Conservation (phyloP, 1,139 yeast genomes). For the Nakaseomyces bracarensis region DNA sequence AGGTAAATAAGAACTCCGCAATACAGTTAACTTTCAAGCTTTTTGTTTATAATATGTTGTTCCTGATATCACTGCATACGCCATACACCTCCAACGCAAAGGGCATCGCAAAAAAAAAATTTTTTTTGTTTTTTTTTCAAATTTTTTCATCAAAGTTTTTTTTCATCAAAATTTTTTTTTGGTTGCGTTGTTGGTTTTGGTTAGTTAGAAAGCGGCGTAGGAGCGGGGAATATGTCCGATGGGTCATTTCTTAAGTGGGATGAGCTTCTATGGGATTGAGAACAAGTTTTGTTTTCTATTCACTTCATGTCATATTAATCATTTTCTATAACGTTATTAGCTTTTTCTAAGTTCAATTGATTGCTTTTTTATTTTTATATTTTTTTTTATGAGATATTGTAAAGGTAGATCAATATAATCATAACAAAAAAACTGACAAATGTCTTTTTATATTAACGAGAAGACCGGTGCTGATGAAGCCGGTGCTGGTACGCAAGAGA, state of each 20-base stretch:
- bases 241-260: too few species aligned
- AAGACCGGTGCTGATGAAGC: slow-evolving; percentile 55
- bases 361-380: not conserved
- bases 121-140: too few species aligned
- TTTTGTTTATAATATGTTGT: not conserved
- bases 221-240: too few species aligned
- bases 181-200: too few species aligned
- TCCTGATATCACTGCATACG: slow-evolving; percentile 1
- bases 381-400: not conserved
- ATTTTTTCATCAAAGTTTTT: not conserved
- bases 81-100: not conserved
- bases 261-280: too few species aligned
- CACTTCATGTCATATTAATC: too few species aligned
- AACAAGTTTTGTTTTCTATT: too few species aligned
- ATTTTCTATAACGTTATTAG: too few species aligned
- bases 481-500: slow-evolving; percentile 50
- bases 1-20: too few species aligned
- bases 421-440: not conserved
- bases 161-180: not conserved
- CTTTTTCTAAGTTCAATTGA: too few species aligned
- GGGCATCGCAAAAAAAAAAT: not conserved
- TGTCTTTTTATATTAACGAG: slow-evolving; percentile 56
- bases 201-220: too few species aligned
- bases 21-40: not conserved
- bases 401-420: not conserved